Evolutionary conservation across 768 basidiomycete species (phyloP).

Genomic region (Boletus rubropictus): DNA sequence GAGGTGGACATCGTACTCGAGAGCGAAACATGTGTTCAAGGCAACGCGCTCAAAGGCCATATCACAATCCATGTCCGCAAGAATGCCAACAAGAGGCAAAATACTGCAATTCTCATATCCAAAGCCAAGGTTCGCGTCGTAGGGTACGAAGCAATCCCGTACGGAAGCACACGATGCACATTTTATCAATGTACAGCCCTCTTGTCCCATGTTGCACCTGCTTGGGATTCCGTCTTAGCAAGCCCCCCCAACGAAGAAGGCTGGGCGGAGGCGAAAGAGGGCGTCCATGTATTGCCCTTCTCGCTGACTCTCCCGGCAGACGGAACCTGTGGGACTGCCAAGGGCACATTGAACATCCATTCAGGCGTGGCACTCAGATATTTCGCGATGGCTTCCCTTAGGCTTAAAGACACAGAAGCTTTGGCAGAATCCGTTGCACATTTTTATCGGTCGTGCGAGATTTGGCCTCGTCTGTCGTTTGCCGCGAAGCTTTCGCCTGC

Average conservation of each 20-base stretch:
- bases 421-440: slow-evolving; percentile 73
- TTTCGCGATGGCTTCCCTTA: slow-evolving; percentile 74
- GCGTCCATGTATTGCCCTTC: slow-evolving; percentile 68
- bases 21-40: slow-evolving; percentile 73
- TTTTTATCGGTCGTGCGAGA: slow-evolving; percentile 77
- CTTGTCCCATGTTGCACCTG: slow-evolving; percentile 46
- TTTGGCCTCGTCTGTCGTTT: slow-evolving; percentile 74
- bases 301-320: slow-evolving; percentile 59
- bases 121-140: slow-evolving; percentile 76
- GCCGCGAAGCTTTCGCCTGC: slow-evolving; percentile 54
- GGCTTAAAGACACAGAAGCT: slow-evolving; percentile 61
- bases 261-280: slow-evolving; percentile 57
- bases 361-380: slow-evolving; percentile 68
- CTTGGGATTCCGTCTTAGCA: slow-evolving; percentile 38
- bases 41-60: slow-evolving; percentile 62
- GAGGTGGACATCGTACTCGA: slow-evolving; percentile 79
- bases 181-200: slow-evolving; percentile 73
- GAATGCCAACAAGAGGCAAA: slow-evolving; percentile 46
- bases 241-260: slow-evolving; percentile 54
- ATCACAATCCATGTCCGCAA: slow-evolving; percentile 61
- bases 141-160: slow-evolving; percentile 72
- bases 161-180: slow-evolving; percentile 56
- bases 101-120: slow-evolving; percentile 53
- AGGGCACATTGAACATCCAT: slow-evolving; percentile 52
- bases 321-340: slow-evolving; percentile 44